A percentile compares a stretch with the other conserved stretches of the same genome.
Evolutionary conservation across 2,329 filamentous ascomycete species (phyloP).

Genomic region (Fusarium sp.): DNA sequence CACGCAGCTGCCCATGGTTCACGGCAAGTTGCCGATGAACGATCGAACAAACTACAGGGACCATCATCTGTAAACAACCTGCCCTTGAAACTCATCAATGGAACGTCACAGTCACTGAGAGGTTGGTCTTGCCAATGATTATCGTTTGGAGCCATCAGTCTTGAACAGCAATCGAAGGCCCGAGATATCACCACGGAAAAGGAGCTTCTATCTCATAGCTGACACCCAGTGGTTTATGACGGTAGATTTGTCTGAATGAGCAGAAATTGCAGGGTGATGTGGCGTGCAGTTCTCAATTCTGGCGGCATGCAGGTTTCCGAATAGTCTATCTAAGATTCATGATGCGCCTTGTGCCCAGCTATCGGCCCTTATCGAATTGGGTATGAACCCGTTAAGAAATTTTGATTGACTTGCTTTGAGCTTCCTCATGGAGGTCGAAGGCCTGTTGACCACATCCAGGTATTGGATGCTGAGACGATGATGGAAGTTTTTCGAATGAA

Average conservation of each 20-base stretch:
- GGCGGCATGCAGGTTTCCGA: conserved; percentile 29
- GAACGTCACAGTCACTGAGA: conserved; percentile 14
- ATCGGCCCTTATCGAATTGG: neutral
- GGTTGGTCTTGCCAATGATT: neutral
- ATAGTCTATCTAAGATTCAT: conserved; percentile 24
- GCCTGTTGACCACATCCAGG: neutral
- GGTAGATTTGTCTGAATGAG: neutral
- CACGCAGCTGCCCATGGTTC: conserved; percentile 37
- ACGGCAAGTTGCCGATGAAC: conserved; percentile 28
- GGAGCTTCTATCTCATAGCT: no score
- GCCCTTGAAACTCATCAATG: neutral
- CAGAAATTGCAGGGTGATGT: conserved; percentile 22
- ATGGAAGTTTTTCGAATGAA: conserved; percentile 7
- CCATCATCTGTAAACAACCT: neutral
- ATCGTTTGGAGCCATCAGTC: neutral
- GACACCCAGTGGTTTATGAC: neutral
- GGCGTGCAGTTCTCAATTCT: conserved; percentile 11
- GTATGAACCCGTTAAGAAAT: conserved; percentile 17
- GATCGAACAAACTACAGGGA: conserved; percentile 6
- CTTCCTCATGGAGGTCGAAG: neutral
- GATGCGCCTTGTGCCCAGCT: conserved; percentile 9
- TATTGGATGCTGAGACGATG: conserved; percentile 13
- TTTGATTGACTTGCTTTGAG: neutral
- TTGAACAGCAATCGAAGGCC: neutral
- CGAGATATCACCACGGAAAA: neutral